These are phyloP conservation scores for Arabis alpina DNA, from an alignment of 345 rosid species.

Conservation along the genomic window DNA sequence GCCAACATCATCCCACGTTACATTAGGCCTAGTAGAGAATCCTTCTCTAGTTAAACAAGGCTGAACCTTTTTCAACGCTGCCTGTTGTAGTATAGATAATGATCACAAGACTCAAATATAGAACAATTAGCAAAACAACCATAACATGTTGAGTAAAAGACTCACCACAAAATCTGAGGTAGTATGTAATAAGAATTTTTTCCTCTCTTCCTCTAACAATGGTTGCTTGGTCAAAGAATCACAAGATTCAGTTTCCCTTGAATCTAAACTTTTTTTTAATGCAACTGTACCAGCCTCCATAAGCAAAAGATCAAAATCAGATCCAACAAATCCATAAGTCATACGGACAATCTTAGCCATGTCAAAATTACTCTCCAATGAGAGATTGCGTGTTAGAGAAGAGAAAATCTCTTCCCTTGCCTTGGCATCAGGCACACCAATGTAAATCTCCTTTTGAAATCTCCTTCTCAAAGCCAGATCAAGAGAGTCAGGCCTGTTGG, in stretches of 20 bases:
- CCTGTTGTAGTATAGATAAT: conserved; percentile 39
- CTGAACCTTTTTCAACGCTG: conserved; percentile 61
- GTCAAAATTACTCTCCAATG: conserved; percentile 50
- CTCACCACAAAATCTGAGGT: conserved; percentile 69
- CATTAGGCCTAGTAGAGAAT: conserved; percentile 69
- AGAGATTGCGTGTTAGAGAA: conserved; percentile 49
- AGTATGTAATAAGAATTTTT: conserved; percentile 48
- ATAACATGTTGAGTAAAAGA: background rate
- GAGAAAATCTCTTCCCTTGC: conserved; percentile 65
- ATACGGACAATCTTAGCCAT: conserved; percentile 55
- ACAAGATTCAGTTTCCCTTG: conserved; percentile 47
- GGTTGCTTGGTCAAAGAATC: conserved; percentile 42
- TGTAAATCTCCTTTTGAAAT: conserved; percentile 62
- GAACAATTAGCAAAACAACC: background rate
- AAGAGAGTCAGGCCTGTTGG: conserved; percentile 74
- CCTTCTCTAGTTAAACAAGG: conserved; percentile 79
- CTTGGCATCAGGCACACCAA: conserved; percentile 63
- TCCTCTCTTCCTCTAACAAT: conserved; percentile 51
- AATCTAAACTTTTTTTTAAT: conserved; percentile 45
- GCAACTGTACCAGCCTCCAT: conserved; percentile 67
- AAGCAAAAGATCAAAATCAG: conserved; percentile 59
- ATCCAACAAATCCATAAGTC: conserved; percentile 73
- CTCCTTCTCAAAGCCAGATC: conserved; percentile 70
- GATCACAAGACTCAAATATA: background rate
- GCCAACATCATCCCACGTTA: conserved; percentile 82